Base-by-base conservation (phyloP, 2,329 filamentous ascomycete genomes). In the Fusarium fracticaudum region DNA sequence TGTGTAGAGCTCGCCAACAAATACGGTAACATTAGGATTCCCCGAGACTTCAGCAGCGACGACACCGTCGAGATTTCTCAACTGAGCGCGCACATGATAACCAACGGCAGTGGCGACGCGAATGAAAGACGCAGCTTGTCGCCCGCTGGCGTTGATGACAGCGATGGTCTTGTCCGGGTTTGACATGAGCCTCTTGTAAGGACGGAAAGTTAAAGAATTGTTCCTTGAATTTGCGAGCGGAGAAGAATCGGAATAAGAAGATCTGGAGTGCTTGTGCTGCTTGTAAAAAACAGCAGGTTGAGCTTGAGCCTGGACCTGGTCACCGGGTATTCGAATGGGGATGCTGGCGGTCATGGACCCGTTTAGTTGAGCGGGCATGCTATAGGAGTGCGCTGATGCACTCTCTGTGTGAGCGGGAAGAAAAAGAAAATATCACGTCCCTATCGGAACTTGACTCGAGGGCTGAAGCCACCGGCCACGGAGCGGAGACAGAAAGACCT, bases 111-210 rank as follows among this genome's bases (percentile, higher is more conserved):
- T 94, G 66, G 96, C 96, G 80, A 98, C 95, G 76, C 96, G 93
- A 78, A 98, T 96, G 79, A 99, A 91, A 68, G 95, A 98, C 67
- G 96, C 96, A 74, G 96, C 95, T 87, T 99, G 96, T 78, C 96
- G 93, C 80, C 96, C 96, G 82, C 94, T 96, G 81, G 94, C 94
- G 85, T 98, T 98, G 85, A 98, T 95, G 80, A 98, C 92, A 81
- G 95, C 96, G 79, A 97, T 94, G 63, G 93, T 96, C 86, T 95
- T 96, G 81, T 89, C 87, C 50, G 89, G 88, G 37, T 86, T 85
- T 68, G 87, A 87, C 84, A 89, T 90, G 76, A 88, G 84, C 75
- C 89, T 86, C 81, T 91, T 91, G 53, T 87, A 82, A 22, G 89
- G 89, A 26, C 89, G 88, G 76, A 90, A 90, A n/a, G 86, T 90